Conservation (phyloP, 2,329 filamentous ascomycete species). For the Sporothrix globosa region DNA sequence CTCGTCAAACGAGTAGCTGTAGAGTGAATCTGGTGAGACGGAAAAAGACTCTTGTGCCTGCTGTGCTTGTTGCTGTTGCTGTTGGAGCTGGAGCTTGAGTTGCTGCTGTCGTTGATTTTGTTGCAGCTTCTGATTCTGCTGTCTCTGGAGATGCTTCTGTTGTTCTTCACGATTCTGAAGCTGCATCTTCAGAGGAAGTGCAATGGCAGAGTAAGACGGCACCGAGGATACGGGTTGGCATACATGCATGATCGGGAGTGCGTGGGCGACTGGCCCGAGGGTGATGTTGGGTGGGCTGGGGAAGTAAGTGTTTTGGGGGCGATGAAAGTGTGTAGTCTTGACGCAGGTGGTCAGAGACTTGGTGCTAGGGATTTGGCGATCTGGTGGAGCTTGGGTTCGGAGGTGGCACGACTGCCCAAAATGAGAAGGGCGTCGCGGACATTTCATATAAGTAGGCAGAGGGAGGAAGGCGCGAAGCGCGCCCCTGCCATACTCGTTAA, state of each 20-base stretch:
- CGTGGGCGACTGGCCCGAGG: constrained; percentile 18
- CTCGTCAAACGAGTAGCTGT: constrained; percentile 40
- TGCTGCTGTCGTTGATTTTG: constrained; percentile 39
- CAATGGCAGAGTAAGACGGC: constrained; percentile 28
- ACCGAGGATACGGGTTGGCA: constrained; percentile 28
- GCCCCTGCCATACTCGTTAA: not conserved
- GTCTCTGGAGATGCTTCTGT: constrained; percentile 11
- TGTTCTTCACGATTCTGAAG: constrained; percentile 39
- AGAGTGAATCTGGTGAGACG: constrained; percentile 39
- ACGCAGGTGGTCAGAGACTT: constrained; percentile 24
- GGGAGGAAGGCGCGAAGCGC: constrained; percentile 20
- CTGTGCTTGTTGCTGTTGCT: constrained; percentile 18
- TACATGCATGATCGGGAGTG: constrained; percentile 25
- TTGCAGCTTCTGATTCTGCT: not conserved
- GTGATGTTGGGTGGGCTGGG: constrained; percentile 29
- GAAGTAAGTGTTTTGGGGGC: not conserved
- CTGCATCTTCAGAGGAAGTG: constrained; percentile 27
- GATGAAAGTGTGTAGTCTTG: constrained; percentile 19
- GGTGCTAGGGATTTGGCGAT: constrained; percentile 26
- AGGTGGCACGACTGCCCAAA: constrained; percentile 29
- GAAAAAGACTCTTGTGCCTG: constrained; percentile 35
- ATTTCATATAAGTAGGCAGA: constrained; percentile 32
- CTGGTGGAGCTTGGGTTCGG: constrained; percentile 20
- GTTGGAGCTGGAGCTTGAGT: constrained; percentile 17
- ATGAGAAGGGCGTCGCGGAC: constrained; percentile 26